Evolutionary conservation across 805 yeast species (phyloP).

Genomic region (Blastobotrys mokoenaii): DNA sequence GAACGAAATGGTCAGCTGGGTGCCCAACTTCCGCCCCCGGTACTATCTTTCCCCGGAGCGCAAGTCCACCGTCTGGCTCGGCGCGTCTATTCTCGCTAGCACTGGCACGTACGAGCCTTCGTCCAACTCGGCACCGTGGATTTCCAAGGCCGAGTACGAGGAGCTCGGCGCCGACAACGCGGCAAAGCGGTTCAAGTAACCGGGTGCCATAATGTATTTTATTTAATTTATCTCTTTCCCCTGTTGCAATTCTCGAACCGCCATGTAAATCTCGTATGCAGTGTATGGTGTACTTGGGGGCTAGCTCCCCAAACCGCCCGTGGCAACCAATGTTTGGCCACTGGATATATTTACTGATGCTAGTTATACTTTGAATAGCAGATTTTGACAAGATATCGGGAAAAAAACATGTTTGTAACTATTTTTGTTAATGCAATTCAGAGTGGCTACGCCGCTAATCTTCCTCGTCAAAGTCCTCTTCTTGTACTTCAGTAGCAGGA

Average conservation of each 20-base stretch:
- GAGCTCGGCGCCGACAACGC: conserved; percentile 44
- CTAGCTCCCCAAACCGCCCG: not conserved
- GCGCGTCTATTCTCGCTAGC: conserved; percentile 61
- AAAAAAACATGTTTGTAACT: too few relatives aligned
- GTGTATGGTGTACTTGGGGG: not conserved
- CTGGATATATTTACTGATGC: conserved; percentile 15
- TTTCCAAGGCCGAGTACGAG: conserved; percentile 55
- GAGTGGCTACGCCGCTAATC: too few relatives aligned
- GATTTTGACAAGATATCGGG: too few relatives aligned
- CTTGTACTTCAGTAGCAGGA: conserved; percentile 17
- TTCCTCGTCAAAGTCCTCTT: conserved; percentile 29
- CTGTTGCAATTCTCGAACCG: too few relatives aligned
- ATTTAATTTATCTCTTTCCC: too few relatives aligned
- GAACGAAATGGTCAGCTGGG: conserved; percentile 44
- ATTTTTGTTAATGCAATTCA: too few relatives aligned
- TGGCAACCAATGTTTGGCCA: not conserved
- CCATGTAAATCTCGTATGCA: too few relatives aligned
- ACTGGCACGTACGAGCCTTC: conserved; percentile 42
- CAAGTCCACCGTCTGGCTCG: conserved; percentile 57
- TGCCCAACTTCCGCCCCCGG: conserved; percentile 42
- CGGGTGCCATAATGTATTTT: conserved; percentile 1
- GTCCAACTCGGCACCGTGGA: conserved; percentile 37
- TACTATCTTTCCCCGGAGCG: conserved; percentile 43
- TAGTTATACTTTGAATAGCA: too few relatives aligned
- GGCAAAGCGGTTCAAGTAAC: conserved; percentile 32